Percentiles rank a stretch among this genome's conserved stretches.
These are phyloP conservation scores for Emergomyces pasteurianus DNA, from an alignment of 2,329 filamentous ascomycete genomes.

Conservation along the genomic window DNA sequence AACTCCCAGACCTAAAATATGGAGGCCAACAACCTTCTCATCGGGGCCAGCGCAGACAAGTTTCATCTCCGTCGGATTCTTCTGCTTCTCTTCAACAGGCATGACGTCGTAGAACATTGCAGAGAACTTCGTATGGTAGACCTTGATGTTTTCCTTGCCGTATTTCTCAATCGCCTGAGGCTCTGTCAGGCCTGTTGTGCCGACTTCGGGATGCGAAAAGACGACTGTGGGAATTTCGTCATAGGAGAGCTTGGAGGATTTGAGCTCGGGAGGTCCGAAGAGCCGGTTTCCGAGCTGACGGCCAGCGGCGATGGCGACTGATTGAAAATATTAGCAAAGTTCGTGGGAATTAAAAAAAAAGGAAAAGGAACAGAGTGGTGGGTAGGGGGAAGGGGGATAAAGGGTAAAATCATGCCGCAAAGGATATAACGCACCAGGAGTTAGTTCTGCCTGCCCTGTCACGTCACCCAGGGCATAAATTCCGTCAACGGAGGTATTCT, in stretches of 20 bases:
- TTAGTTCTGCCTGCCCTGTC: constrained; percentile 40
- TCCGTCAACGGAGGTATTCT: constrained; percentile 37
- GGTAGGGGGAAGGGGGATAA: too few species aligned
- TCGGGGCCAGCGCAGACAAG: constrained; percentile 37
- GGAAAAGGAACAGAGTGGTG: too few species aligned
- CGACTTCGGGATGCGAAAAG: constrained; percentile 41
- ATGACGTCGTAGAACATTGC: constrained; percentile 39
- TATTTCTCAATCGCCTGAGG: constrained; percentile 36
- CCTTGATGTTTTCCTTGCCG: constrained; percentile 39
- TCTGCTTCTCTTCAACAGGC: constrained; percentile 36
- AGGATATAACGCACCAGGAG: constrained; percentile 28
- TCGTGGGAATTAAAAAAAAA: neutral
- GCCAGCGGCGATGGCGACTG: constrained; percentile 41
- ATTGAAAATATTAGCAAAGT: neutral
- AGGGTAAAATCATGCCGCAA: neutral
- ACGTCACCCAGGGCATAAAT: constrained; percentile 42
- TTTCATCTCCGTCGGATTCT: constrained; percentile 41
- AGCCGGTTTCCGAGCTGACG: constrained; percentile 39
- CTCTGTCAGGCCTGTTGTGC: constrained; percentile 39
- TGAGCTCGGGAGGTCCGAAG: constrained; percentile 36
- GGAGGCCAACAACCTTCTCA: constrained; percentile 40
- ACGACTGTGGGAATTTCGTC: constrained; percentile 43
- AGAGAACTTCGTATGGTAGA: constrained; percentile 39
- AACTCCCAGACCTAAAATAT: constrained; percentile 36
- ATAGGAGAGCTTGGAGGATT: constrained; percentile 35